Evolutionary conservation across 768 basidiomycete genomes (phyloP).

Genomic region (Pleurotus tuoliensis): DNA sequence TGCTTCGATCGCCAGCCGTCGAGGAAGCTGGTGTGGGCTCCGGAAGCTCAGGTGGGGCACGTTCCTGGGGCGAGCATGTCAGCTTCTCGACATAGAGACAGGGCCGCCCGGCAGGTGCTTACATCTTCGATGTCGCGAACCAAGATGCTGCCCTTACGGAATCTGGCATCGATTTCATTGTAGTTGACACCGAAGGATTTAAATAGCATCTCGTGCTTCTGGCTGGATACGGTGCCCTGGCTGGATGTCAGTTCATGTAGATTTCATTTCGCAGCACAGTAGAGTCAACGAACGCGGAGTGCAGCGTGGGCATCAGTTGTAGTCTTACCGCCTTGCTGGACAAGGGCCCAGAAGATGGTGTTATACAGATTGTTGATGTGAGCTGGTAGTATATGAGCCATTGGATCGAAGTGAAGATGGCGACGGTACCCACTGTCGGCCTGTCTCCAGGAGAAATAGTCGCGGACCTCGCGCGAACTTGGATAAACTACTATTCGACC

Average conservation of each 20-base stretch:
- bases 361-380: slow-evolving; percentile 99
- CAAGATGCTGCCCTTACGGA: slow-evolving; percentile 81
- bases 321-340: slow-evolving; percentile 76
- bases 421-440: slow-evolving; percentile 74
- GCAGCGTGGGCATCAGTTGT: slow-evolving; percentile 79
- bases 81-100: background rate
- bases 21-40: background rate
- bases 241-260: background rate
- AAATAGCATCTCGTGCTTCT: slow-evolving; percentile 92
- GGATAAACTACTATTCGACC: slow-evolving; percentile 87
- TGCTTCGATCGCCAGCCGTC: slow-evolving; percentile 6
- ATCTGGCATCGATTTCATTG: slow-evolving; percentile 66
- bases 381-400: slow-evolving; percentile 45
- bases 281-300: slow-evolving; percentile 52
- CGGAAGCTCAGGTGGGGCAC: background rate
- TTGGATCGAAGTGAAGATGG: background rate
- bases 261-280: background rate
- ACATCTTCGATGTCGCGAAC: slow-evolving; percentile 57
- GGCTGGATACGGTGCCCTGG: slow-evolving; percentile 84
- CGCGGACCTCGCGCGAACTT: slow-evolving; percentile 61
- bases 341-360: slow-evolving; percentile 91
- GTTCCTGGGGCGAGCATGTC: background rate
- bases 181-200: slow-evolving; percentile 85
- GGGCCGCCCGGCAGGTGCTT: background rate
- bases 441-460: slow-evolving; percentile 97